A percentile compares a stretch with the other conserved stretches of the same genome.
These are phyloP conservation scores for Boletus pseudo-olivaceus DNA, from an alignment of 768 basidiomycete genomes.

Conservation along the genomic window DNA sequence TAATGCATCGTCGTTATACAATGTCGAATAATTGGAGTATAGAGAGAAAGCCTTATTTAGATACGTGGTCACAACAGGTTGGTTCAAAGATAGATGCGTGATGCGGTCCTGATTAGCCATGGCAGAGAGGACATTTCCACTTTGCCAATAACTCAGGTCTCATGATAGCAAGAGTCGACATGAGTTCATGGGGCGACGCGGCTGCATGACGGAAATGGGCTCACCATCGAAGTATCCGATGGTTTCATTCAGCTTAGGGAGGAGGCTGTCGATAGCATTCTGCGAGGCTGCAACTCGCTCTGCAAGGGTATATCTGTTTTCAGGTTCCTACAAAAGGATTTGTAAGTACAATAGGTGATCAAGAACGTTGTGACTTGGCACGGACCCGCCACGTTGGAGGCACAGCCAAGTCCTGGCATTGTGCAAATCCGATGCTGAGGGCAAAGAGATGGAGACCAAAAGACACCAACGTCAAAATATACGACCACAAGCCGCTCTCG, in stretches of 20 bases:
- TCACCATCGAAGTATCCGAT: constrained; percentile 44
- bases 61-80: constrained; percentile 4
- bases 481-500: neutral
- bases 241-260: constrained; percentile 34
- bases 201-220: constrained; percentile 2
- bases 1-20: constrained; percentile 21
- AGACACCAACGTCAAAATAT: neutral
- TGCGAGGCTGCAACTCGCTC: constrained; percentile 43
- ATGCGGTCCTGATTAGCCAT: constrained; percentile 36
- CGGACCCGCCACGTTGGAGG: constrained; percentile 44
- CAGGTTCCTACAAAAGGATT: constrained; percentile 35
- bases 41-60: constrained; percentile 7
- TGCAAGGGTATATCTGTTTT: constrained; percentile 34
- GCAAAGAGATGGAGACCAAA: neutral
- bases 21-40: constrained; percentile 6
- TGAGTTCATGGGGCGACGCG: neutral
- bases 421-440: constrained; percentile 8
- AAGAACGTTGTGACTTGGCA: neutral
- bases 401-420: constrained; percentile 39
- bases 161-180: no score
- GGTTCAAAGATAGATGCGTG: neutral
- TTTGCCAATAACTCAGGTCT: constrained; percentile 54
- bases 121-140: constrained; percentile 49
- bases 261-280: constrained; percentile 40
- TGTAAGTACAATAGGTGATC: neutral